These are phyloP conservation scores for Dissophora ornata DNA, from an alignment of 192 early-diverging fungal genomes.

Conservation along the genomic window DNA sequence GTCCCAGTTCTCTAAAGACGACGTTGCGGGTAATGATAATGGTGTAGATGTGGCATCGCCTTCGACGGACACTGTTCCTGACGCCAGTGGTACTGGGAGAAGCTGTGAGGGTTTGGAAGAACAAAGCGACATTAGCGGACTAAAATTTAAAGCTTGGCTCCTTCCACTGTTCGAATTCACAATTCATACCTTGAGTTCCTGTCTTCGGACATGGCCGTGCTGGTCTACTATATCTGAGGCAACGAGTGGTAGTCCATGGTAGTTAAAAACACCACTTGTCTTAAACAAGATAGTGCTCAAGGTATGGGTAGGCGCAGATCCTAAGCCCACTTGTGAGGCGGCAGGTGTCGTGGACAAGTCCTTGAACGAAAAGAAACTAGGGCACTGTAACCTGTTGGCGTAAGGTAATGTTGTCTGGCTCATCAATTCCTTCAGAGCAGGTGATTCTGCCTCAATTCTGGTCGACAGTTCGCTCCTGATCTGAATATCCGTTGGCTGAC, in stretches of 20 bases:
- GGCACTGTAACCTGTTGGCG: conserved; percentile 17
- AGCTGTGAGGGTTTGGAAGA: conserved; percentile 12
- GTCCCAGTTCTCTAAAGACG: conserved; percentile 13
- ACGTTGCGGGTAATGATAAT: background rate
- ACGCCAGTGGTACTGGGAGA: conserved; percentile 18
- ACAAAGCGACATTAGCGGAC: background rate
- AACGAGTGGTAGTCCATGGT: conserved; percentile 17
- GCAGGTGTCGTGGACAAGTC: background rate
- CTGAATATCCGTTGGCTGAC: conserved; percentile 45
- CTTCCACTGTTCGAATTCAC: no score
- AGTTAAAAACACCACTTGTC: conserved; percentile 37
- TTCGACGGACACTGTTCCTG: background rate
- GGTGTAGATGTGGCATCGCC: background rate
- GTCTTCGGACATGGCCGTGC: conserved; percentile 19
- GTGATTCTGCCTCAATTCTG: background rate
- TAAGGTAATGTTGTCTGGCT: conserved; percentile 6
- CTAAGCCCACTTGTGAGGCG: conserved; percentile 30
- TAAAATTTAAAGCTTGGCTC: no score
- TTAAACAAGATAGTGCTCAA: conserved; percentile 33
- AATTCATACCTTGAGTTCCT: conserved; percentile 50
- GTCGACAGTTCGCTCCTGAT: conserved; percentile 32
- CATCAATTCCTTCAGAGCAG: conserved; percentile 5
- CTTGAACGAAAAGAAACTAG: conserved; percentile 32
- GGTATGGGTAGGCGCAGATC: conserved; percentile 21
- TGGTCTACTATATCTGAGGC: conserved; percentile 39